Base-by-base conservation (phyloP, 2,329 filamentous ascomycete genomes). In the Fusarium sp. region DNA sequence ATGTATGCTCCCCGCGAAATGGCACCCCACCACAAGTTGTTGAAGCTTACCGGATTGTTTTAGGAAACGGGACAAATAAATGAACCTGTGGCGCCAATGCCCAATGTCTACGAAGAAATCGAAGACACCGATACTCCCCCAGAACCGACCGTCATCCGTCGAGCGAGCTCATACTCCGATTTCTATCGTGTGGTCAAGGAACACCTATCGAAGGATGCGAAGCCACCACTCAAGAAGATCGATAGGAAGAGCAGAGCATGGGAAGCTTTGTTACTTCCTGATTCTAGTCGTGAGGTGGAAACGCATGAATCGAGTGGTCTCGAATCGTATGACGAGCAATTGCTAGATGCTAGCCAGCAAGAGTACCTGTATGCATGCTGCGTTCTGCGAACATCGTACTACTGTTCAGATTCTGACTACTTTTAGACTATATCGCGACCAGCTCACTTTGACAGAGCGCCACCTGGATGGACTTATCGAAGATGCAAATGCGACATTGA, bases 271-370 rank as follows among this genome's bases (percentile, higher is more conserved):
- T 75, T 79, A 20, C 74, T 88, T 10, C 58, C 63, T 6, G 52
- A 66, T 2, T 50, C 68, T 5, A 20, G 43, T n/a, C 26, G 44
- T 14, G 62, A 58, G 7, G 24, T 73, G 0, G 78, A 79, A 2
- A 57, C 69, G 9, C 36, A 66, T 20, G 78, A 79, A 5, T 66
- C 61, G 2, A 52, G 57, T 9, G 55, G 66, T 33, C 57, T 70
- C 8, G 46, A 67, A 24, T 70, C 63, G 54, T 85, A 91, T 53
- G 89, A 92, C 72, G 86, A 89, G 46, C 88, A 90, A 70, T 81
- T 98, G 75, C 83, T 97, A 31, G 88, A 95, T 74, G 90, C 93
- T 54, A 96, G 93, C 77, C 93, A 97, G 78, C 90, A 92, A 71
- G 90, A 95, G 77, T 97, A 97, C 78, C 84, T 91, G 90, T 95